Base-by-base conservation (phyloP, 192 early-diverging fungal species). In the Coemansia sp. region DNA sequence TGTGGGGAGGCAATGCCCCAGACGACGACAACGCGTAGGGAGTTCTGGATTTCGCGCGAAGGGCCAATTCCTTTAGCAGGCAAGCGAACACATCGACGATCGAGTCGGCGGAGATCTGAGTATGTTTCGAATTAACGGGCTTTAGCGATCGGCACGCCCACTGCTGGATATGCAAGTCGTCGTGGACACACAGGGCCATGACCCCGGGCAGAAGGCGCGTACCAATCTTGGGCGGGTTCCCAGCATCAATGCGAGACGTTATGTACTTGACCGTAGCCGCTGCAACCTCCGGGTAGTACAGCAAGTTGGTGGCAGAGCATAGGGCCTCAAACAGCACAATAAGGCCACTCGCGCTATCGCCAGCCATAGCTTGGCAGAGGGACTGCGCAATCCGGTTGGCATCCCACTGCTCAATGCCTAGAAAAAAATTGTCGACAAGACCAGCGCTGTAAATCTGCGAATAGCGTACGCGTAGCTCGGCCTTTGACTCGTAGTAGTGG, bases 71-170 rank as follows among this genome's bases (percentile, higher is more conserved):
- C 11, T 42, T 37, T 9, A 80, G 63, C 26, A 80, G 38, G 6
- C 61, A 62, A 23, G 59, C 58, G 38, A 75, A 66, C 20, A 68
- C 52, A 1, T 57, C 38, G 16, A 56, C 39, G 26, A 68, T 36
- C 7, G 66, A 43, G 2, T 42, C 59, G 1, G 59, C 56, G 0
- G 35, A 42, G 9, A 62, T 10, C 21, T 3, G 47, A 8, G 66
- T 25, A 16, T 61, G 45, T 41, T 75, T 80, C 14, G 39, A 52
- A 3, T 36, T 68, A 4, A 65, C 65, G 13, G 63, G 66, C 37
- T 71, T 74, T 16, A 80, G 63, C 9, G 77, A 64, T 41, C 55
- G 68, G 38, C 61, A 67, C 25, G 72, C 71, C 77, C 77, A 80
- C 31, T 31, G 37, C 10, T 63, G 39, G 31, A 75, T 59, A 16